Conservation (phyloP, 768 basidiomycete genomes). For the Boletus rubescentipes region DNA sequence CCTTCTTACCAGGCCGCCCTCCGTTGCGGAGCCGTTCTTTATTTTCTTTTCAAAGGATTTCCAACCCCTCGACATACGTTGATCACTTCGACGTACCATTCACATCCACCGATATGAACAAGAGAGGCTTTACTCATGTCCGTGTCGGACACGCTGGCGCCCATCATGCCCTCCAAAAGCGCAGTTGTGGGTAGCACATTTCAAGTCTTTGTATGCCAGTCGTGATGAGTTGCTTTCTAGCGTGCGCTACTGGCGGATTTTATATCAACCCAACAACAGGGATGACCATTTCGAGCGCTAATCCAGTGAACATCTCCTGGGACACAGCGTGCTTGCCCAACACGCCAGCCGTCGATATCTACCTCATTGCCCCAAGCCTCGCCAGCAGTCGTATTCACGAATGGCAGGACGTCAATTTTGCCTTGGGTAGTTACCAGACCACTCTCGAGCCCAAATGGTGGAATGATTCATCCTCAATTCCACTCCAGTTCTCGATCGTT, state of each 20-base stretch:
- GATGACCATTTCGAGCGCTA: constrained; percentile 43
- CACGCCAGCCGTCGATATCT: constrained; percentile 59
- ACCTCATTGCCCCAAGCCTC: constrained; percentile 55
- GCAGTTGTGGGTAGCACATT: constrained; percentile 18
- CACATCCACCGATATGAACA: constrained; percentile 23
- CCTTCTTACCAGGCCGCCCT: constrained; percentile 21
- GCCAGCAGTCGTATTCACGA: constrained; percentile 47
- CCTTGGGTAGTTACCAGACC: constrained; percentile 48
- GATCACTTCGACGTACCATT: constrained; percentile 5
- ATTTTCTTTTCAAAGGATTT: constrained; percentile 18
- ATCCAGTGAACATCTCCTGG: constrained; percentile 62
- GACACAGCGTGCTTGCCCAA: constrained; percentile 53
- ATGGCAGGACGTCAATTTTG: constrained; percentile 54
- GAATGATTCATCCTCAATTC: constrained; percentile 50
- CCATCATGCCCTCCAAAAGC: constrained; percentile 22
- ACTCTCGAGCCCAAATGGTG: constrained; percentile 67
- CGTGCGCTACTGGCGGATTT: constrained; percentile 58
- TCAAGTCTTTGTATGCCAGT: neutral
- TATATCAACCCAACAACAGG: constrained; percentile 56
- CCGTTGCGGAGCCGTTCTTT: constrained; percentile 32
- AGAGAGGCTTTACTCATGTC: constrained; percentile 28
- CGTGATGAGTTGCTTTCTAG: constrained; percentile 26
- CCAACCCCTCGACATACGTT: constrained; percentile 1
- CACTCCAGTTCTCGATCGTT: constrained; percentile 63
- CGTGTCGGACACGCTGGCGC: constrained; percentile 27